Evolutionary conservation across 495 filamentous ascomycete species (phyloP), one percentile per base, ranked within the genome.

Genomic region (Tetracladium marchalianum): DNA sequence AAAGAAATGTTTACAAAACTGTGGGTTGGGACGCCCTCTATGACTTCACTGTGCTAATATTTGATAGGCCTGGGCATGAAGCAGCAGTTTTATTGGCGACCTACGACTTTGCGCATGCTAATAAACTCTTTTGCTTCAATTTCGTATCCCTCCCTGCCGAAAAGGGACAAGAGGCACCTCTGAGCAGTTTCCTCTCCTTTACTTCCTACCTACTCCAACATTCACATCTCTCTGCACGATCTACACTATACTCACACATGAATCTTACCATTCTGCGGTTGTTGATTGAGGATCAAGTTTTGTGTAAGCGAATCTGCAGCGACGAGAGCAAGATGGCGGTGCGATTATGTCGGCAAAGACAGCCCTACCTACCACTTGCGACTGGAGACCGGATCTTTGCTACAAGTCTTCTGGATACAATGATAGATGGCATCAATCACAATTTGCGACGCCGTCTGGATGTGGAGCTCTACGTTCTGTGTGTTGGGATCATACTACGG

Each of bases 121-220:
- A 97, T 71, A 96, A 95, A 65, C 73, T 97, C 16, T 97, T 97
- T 63, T 90, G 86, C 64, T 82, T 82, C 56, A 90, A 84, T 54
- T 63, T 98, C 32, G 76, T 95, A 41, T 77, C 79, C 10, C 61
- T 78, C 17, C 55, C 67, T 5, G 56, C 77, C 1, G 74, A 80
- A 31, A 84, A 85, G 56, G 75, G 72, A 33, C 70, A 81, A 39
- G 80, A 93, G 55, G 71, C 82, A 1, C 85, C 92, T 0, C 82
- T 98, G 47, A 77, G 81, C 13, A 75, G 75, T 52, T 93, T 92
- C 62, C 69, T 97, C 35, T 97, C 93, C 0, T 64, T 95, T 17
- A 85, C 85, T 5, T 96, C 90, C 4, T 98, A 97, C 62, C 73
- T 97, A 19, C 72, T 95, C 24, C 90, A 95, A 49, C 92, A 98